These are phyloP conservation scores for Paecilomyces formosus DNA, from an alignment of 2,329 filamentous ascomycete species.

Conservation along the genomic window DNA sequence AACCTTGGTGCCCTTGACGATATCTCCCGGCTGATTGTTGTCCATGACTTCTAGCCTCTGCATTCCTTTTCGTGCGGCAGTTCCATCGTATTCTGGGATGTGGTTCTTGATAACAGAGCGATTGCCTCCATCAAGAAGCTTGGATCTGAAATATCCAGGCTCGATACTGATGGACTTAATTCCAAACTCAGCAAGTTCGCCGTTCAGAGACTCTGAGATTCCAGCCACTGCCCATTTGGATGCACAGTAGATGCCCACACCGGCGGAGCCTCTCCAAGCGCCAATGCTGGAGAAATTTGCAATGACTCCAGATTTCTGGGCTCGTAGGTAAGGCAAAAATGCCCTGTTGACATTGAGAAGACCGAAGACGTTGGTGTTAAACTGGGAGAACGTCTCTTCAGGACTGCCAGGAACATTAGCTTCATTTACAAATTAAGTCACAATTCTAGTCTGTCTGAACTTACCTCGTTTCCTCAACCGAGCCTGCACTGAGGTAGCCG, in stretches of 20 bases:
- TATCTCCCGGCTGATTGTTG: constrained; percentile 49
- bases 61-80: constrained; percentile 3
- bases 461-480: constrained; percentile 20
- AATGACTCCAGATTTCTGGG: constrained; percentile 22
- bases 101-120: not conserved
- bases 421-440: not conserved
- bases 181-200: constrained; percentile 9
- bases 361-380: constrained; percentile 33
- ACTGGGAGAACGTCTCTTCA: constrained; percentile 18
- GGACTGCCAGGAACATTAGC: not conserved
- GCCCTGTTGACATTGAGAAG: constrained; percentile 29
- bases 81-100: constrained; percentile 6
- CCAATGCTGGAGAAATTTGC: constrained; percentile 29
- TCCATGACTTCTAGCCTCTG: constrained; percentile 28
- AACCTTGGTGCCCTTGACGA: constrained; percentile 45
- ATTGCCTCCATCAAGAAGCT: constrained; percentile 6
- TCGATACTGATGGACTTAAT: constrained; percentile 11
- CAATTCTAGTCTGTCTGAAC: not conserved
- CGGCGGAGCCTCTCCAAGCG: constrained; percentile 17
- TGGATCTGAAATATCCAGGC: constrained; percentile 12
- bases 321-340: constrained; percentile 29
- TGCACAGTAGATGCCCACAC: constrained; percentile 25
- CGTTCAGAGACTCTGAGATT: not conserved
- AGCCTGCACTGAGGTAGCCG: constrained; percentile 18
- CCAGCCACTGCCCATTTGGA: constrained; percentile 19